Evolutionary conservation across 208 protist species (phyloP), one percentile per base, ranked within the genome.

Genomic region (Trypanosoma caninum): DNA sequence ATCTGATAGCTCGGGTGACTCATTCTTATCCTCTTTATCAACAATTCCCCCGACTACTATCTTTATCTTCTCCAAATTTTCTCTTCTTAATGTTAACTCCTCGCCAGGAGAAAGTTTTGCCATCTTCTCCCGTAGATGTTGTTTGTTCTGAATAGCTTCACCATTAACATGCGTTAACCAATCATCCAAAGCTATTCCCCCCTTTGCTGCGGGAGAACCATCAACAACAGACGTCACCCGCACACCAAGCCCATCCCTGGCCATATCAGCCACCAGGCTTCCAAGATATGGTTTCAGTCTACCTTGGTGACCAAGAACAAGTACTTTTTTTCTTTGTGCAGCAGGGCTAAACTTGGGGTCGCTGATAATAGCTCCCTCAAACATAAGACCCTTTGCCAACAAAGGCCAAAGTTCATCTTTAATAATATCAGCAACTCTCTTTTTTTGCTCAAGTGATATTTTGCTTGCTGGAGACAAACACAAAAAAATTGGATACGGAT

Each of bases 311-410:
- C 76, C 76, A 75, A 89, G 78, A 41, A 95, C 59, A 45, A 95
- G 81, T 31, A 95, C 82, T 58, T 86, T 86, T 48, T 90, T 90
- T 50, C 84, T 76, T 46, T 91, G 71, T 13, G 88, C 82, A 34
- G 81, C 82, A 34, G 88, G 88, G 65, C 78, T 92, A 64, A 95
- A 95, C 65, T 92, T 92, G 9, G 88, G 88, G 70, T 95, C 84
- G 67, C 72, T 92, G 59, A 92, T 87, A 56, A 86, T 78, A 41
- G 84, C 80, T 14, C 88, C 88, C 37, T 95, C 84, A 61, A 95
- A 91, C 84, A 95, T 93, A 62, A 91, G 74, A 1, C 88, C 88
- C 47, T 89, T 87, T 53, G 80, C 88, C 13, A 95, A 69, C 47
- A 81, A 48, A 3, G 69, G 40, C 22, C 76, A 80, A 47, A 95